Evolutionary conservation across 2,329 filamentous ascomycete genomes (phyloP).

Genomic region (Curvularia eragrostidis): DNA sequence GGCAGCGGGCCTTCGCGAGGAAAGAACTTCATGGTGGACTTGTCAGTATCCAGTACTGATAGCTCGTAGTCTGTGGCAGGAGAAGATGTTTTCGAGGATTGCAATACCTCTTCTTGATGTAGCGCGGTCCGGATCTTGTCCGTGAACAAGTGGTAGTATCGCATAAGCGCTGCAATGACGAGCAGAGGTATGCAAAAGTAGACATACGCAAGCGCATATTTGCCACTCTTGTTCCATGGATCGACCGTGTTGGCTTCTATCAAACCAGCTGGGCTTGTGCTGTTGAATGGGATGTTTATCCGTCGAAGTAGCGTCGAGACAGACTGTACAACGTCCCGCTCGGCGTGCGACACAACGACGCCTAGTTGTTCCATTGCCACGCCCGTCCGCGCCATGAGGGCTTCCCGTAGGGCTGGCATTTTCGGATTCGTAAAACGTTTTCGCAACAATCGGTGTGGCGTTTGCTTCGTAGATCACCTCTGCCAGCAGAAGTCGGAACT

Average conservation of each 20-base stretch:
- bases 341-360: conserved; percentile 35
- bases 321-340: conserved; percentile 36
- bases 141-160: conserved; percentile 88
- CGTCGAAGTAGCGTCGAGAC: conserved; percentile 50
- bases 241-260: conserved; percentile 67
- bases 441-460: conserved; percentile 17
- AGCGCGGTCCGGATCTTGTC: conserved; percentile 91
- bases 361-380: conserved; percentile 41
- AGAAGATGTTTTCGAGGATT: conserved; percentile 65
- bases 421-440: conserved; percentile 24
- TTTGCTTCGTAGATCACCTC: conserved; percentile 36
- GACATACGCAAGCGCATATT: conserved; percentile 87
- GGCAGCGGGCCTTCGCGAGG: conserved; percentile 67
- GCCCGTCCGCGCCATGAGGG: conserved; percentile 37
- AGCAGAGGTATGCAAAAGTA: conserved; percentile 83
- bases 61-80: conserved; percentile 68
- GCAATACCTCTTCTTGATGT: conserved; percentile 80
- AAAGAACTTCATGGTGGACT: conserved; percentile 76
- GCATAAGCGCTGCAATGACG: conserved; percentile 69
- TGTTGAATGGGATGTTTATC: conserved; percentile 64
- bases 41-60: conserved; percentile 65
- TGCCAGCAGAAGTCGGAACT: conserved; percentile 46
- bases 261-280: conserved; percentile 61
- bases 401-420: conserved; percentile 46
- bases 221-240: conserved; percentile 80